phyloP scores from a whole-genome alignment of 208 protist species.

The Borovskyia barvae region DNA sequence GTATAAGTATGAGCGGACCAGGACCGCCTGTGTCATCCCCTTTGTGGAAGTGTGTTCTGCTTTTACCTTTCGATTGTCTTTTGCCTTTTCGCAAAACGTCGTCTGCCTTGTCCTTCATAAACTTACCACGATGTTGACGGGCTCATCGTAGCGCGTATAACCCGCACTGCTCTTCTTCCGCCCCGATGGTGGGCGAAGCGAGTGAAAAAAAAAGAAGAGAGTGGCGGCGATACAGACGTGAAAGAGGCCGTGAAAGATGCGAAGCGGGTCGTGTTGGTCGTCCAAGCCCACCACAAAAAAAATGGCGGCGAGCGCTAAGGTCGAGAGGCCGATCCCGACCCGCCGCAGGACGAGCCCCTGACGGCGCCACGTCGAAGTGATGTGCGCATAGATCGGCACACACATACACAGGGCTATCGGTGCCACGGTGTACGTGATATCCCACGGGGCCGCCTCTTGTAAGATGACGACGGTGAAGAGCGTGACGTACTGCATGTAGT shows the following conservation, averaged over 20 bases:
- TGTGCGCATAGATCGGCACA: conserved; percentile 37
- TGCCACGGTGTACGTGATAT: conserved; percentile 45
- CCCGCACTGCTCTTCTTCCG: conserved; percentile 3
- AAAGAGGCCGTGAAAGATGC: conserved; percentile 77
- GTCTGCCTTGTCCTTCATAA: conserved; percentile 8
- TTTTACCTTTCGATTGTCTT: no score
- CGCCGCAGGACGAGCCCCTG: conserved; percentile 11
- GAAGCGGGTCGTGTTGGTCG: conserved; percentile 50
- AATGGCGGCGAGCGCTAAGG: conserved; percentile 20
- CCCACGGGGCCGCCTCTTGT: conserved; percentile 65
- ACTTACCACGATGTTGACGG: conserved; percentile 7
- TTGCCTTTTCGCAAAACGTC: no score
- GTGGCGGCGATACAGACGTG: conserved; percentile 49
- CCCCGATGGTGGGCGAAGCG: conserved; percentile 11
- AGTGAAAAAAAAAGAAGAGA: conserved; percentile 43
- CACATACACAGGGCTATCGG: conserved; percentile 37
- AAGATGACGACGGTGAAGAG: conserved; percentile 48
- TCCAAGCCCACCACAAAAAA: conserved; percentile 67
- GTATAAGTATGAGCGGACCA: no score
- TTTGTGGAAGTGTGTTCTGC: no score
- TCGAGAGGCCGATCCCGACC: conserved; percentile 20
- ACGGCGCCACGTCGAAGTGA: conserved; percentile 14
- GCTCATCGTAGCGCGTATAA: conserved; percentile 9
- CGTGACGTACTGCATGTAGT: conserved; percentile 35
- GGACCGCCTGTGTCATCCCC: no score